Conservation (phyloP, 768 basidiomycete species). For the Dentipellis fragilis region DNA sequence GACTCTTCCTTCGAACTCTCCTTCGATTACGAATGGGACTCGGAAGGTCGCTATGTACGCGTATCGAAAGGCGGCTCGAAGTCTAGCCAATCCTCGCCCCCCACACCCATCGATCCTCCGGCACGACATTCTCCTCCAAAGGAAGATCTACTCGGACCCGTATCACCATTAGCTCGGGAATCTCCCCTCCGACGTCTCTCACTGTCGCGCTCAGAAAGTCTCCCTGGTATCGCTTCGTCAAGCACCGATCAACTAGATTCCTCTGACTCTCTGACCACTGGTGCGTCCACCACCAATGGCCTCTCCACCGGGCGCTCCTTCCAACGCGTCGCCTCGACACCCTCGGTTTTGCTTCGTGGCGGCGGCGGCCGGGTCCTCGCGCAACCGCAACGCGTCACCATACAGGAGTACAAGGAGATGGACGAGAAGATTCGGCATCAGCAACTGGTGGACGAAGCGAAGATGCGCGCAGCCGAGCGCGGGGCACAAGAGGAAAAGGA, state of each 20-base stretch:
- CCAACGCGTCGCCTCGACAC: conserved; percentile 57
- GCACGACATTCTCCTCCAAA: conserved; percentile 11
- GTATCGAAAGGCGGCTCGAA: conserved; percentile 40
- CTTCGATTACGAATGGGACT: conserved; percentile 53
- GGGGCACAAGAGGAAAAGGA: conserved; percentile 14
- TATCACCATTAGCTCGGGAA: conserved; percentile 23
- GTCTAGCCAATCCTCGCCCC: conserved; percentile 27
- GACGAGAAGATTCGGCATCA: conserved; percentile 19
- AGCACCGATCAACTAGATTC: conserved; percentile 9
- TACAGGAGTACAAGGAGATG: conserved; percentile 23
- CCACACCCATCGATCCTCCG: conserved; percentile 28
- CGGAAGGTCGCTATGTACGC: conserved; percentile 45
- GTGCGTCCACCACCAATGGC: conserved; percentile 21
- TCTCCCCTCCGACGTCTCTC: conserved; percentile 36
- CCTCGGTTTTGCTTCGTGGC: conserved; percentile 25
- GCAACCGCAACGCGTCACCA: conserved; percentile 27
- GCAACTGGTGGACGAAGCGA: conserved; percentile 15
- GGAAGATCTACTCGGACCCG: conserved; percentile 10
- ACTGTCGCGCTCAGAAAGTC: conserved; percentile 60
- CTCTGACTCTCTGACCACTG: conserved; percentile 16
- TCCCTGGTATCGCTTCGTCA: conserved; percentile 33
- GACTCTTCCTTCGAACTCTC: conserved; percentile 56
- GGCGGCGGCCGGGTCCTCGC: conserved; percentile 24
- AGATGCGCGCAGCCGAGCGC: not conserved
- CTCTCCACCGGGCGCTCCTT: conserved; percentile 38